Evolutionary conservation across 2,329 filamentous ascomycete genomes (phyloP).

Genomic region (Cryoendolithus antarcticus): DNA sequence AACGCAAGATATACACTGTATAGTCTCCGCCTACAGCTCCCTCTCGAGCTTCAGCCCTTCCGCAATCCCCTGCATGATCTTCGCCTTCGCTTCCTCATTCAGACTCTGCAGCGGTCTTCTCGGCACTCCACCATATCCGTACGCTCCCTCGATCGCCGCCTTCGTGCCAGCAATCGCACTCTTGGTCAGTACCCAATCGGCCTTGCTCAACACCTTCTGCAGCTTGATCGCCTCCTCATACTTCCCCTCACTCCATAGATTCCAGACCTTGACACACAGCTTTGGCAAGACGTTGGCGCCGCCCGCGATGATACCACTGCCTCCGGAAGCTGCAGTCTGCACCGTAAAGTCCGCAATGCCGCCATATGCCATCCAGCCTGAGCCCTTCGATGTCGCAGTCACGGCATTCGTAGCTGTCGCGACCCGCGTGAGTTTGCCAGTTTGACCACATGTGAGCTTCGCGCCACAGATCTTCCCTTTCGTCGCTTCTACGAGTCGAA

Average conservation of each 20-base stretch:
- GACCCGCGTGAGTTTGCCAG: constrained; percentile 76
- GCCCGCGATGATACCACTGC: constrained; percentile 74
- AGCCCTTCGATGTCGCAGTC: constrained; percentile 42
- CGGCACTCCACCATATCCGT: constrained; percentile 68
- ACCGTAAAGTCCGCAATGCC: constrained; percentile 81
- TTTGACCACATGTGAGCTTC: constrained; percentile 77
- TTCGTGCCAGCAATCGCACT: constrained; percentile 78
- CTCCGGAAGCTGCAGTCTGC: constrained; percentile 67
- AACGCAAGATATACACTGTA: background rate
- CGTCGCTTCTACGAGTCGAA: constrained; percentile 63
- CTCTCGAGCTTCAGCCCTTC: constrained; percentile 19
- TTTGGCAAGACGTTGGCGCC: constrained; percentile 79
- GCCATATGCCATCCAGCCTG: constrained; percentile 68
- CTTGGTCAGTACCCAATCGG: constrained; percentile 76
- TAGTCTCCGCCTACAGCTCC: constrained; percentile 10
- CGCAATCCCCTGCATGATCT: constrained; percentile 17
- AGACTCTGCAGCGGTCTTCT: constrained; percentile 59
- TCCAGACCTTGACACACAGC: constrained; percentile 65
- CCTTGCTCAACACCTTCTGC: constrained; percentile 63
- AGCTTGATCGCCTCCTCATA: constrained; percentile 61
- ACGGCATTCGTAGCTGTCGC: constrained; percentile 59
- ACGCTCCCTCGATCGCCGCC: constrained; percentile 66
- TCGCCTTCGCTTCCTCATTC: constrained; percentile 34
- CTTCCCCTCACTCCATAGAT: constrained; percentile 61
- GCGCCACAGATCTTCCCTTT: constrained; percentile 64